Base-by-base conservation (phyloP, 2,329 filamentous ascomycete genomes). In the Sporothrix pallida region DNA sequence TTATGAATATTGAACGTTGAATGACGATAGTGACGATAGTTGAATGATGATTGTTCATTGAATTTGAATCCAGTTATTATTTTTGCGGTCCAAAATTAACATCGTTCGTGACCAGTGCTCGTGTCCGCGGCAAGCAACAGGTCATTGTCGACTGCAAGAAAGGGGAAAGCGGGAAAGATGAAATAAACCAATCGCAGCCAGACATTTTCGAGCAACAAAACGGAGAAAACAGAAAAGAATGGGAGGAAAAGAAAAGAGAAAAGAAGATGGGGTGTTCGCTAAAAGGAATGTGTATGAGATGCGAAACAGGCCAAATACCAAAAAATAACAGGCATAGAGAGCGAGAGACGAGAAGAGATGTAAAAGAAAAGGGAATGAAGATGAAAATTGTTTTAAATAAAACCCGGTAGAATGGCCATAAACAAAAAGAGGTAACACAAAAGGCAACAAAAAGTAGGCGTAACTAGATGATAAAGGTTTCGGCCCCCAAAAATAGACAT, bases 31-130 rank as follows among this genome's bases (percentile, higher is more conserved):
- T 37, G 31, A 37, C 31, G 31, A 44, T 26, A 65, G n/a, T 8
- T 46, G 60, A 37, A 37, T 37, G 31, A 7, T 7, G 7, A 23
- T 7, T 10, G 46, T 65, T 52, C 3, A n/a, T 69, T 56, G 20
- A 70, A 70, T 70, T 69, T 56, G 20, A 56, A 70, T 70, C 31
- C 50, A 70, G 23, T 2, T 60, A 70, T 60, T 71, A 48, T 62
- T 48, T 63, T 58, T 71, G 69, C 54, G 69, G 37, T 48, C 8
- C 69, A 71, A 46, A n/a, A 54, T 48, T 20, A 65, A 50, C 12
- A 26, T 20, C 69, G 20, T 17, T 23, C 10, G 13, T 9, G n/a
- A 6, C 26, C 26, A 20, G 50, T 70, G 44, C 68, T 48, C 12
- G 1, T 15, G n/a, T 5, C 68, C 31, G 31, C 68, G 7, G n/a